These are phyloP conservation scores for Stephania yunnanensis DNA, from an alignment of 164 flowering plant genomes.

Conservation along the genomic window DNA sequence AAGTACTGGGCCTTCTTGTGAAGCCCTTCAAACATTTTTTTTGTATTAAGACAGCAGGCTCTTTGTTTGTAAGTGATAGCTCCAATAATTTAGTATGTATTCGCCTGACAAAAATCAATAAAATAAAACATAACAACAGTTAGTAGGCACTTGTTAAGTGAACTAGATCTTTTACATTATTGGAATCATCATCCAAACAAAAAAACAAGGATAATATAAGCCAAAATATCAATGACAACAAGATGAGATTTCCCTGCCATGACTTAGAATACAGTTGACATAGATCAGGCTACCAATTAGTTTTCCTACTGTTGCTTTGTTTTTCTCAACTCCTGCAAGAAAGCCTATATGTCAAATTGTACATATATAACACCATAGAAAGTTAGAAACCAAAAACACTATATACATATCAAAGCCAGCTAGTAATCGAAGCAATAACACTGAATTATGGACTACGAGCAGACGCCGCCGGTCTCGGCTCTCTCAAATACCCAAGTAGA, in stretches of 20 bases:
- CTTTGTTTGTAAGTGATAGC: too few relatives aligned
- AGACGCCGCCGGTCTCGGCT: conserved; percentile 61
- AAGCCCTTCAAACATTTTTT: too few relatives aligned
- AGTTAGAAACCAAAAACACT: conserved; percentile 4
- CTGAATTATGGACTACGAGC: conserved; percentile 33
- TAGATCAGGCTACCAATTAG: neutral
- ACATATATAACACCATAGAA: conserved; percentile 8
- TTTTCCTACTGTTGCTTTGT: neutral
- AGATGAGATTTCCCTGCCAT: neutral
- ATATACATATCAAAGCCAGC: conserved; percentile 15
- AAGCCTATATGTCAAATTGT: conserved; percentile 11
- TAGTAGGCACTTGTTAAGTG: neutral
- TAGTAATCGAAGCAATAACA: neutral
- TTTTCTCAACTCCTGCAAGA: neutral
- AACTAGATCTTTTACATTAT: neutral
- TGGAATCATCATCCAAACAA: neutral
- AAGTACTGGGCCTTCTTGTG: too few relatives aligned
- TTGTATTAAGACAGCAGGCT: too few relatives aligned
- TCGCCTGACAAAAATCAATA: too few relatives aligned
- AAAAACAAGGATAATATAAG: neutral
- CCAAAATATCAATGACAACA: neutral
- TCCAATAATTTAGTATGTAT: too few relatives aligned
- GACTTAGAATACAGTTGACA: conserved; percentile 7
- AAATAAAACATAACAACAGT: too few relatives aligned
- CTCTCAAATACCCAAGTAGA: conserved; percentile 72